Conservation (phyloP, 2,329 filamentous ascomycete species). For the Graphilbum sp. region DNA sequence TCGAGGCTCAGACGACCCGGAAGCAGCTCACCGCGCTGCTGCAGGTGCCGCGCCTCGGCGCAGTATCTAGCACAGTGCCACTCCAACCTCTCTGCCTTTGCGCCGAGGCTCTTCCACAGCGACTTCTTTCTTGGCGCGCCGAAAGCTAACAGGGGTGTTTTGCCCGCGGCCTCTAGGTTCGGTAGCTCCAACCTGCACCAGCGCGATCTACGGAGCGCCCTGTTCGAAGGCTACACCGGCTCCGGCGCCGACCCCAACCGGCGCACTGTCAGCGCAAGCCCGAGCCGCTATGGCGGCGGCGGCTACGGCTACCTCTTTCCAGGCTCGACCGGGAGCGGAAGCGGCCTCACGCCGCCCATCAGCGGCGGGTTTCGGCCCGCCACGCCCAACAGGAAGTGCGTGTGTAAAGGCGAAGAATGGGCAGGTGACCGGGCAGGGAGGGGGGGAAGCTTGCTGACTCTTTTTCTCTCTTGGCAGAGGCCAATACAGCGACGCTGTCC, state of each 20-base stretch:
- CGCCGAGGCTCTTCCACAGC: too few relatives aligned
- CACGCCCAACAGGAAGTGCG: slow-evolving; percentile 53
- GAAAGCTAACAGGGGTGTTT: too few relatives aligned
- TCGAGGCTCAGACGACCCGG: too few relatives aligned
- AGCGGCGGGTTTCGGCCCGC: slow-evolving; percentile 40
- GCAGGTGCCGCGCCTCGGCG: too few relatives aligned
- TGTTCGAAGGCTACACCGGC: slow-evolving; percentile 60
- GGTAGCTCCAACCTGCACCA: slow-evolving; percentile 54
- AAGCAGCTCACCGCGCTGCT: too few relatives aligned
- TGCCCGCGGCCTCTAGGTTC: too few relatives aligned
- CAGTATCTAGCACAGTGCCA: too few relatives aligned
- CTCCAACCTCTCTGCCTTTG: too few relatives aligned
- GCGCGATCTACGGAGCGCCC: slow-evolving; percentile 53
- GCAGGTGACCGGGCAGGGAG: slow-evolving; percentile 24
- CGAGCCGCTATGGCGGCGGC: slow-evolving; percentile 21
- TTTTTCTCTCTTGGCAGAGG: too few relatives aligned
- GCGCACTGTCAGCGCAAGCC: slow-evolving; percentile 27
- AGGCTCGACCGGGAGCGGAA: slow-evolving; percentile 19
- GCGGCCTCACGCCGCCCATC: slow-evolving; percentile 17
- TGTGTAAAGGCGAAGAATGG: neutral
- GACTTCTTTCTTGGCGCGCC: too few relatives aligned
- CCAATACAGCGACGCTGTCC: slow-evolving; percentile 81
- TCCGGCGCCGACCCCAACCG: slow-evolving; percentile 26
- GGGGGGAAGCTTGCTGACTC: too few relatives aligned
- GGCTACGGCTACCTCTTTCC: slow-evolving; percentile 38